phyloP scores from a whole-genome alignment of 2,329 filamentous ascomycete genomes.

The Exophiala oligosperma region DNA sequence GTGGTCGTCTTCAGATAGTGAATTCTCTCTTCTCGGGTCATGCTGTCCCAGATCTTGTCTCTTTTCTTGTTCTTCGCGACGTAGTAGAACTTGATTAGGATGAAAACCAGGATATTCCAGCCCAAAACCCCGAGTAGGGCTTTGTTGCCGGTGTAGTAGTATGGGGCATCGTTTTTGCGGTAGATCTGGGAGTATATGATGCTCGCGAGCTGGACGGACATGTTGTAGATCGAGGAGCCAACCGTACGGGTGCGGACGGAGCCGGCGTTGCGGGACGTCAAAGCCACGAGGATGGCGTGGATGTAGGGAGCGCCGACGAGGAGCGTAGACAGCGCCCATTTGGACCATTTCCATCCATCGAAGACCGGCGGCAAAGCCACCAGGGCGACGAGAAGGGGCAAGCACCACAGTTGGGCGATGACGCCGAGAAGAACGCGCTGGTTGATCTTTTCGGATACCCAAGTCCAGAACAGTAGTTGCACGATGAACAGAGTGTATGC shows the following conservation, averaged over 20 bases:
- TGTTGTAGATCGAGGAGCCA: slow-evolving; percentile 54
- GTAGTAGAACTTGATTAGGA: slow-evolving; percentile 36
- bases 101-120: slow-evolving; percentile 48
- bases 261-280: slow-evolving; percentile 63
- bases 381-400: slow-evolving; percentile 60
- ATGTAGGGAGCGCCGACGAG: slow-evolving; percentile 58
- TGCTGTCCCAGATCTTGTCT: slow-evolving; percentile 41
- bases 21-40: slow-evolving; percentile 43
- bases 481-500: slow-evolving; percentile 58
- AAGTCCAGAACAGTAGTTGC: slow-evolving; percentile 56
- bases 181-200: slow-evolving; percentile 53
- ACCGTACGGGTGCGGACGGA: slow-evolving; percentile 63
- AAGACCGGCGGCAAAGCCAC: slow-evolving; percentile 54
- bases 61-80: slow-evolving; percentile 32
- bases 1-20: slow-evolving; percentile 49
- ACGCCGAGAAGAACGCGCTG: slow-evolving; percentile 49
- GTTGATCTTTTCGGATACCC: slow-evolving; percentile 52
- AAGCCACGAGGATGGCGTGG: slow-evolving; percentile 61
- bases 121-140: slow-evolving; percentile 50
- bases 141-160: slow-evolving; percentile 53
- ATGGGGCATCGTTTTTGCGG: slow-evolving; percentile 55
- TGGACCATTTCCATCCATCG: slow-evolving; percentile 50
- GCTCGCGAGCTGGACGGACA: slow-evolving; percentile 44
- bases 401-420: slow-evolving; percentile 58
- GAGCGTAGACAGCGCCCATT: slow-evolving; percentile 52